Conservation (phyloP, 108 stramenopile genomes). For the Cyclotella kingstonii region DNA sequence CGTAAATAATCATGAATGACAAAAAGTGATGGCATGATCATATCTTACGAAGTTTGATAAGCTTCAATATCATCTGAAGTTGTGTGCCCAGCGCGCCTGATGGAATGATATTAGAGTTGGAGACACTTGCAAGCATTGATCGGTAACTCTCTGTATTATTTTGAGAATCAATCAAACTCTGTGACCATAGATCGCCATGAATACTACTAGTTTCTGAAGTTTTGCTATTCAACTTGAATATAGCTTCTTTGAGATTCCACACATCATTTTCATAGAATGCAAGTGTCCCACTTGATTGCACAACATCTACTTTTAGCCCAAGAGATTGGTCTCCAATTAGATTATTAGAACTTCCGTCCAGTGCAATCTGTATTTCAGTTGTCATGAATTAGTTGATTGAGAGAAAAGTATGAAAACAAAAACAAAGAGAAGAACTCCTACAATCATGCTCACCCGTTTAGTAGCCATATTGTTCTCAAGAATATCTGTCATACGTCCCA, state of each 20-base stretch:
- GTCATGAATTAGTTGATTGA: too few species aligned
- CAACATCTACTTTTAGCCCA: conserved; percentile 14
- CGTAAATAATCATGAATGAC: background rate
- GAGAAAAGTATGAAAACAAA: too few species aligned
- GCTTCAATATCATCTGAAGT: conserved; percentile 30
- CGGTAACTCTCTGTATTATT: conserved; percentile 5
- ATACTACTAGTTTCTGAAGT: conserved; percentile 11
- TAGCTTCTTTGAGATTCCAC: background rate
- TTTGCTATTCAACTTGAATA: conserved; percentile 8
- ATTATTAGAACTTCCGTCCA: conserved; percentile 6
- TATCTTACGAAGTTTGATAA: conserved; percentile 40
- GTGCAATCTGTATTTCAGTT: too few species aligned
- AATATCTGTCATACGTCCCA: conserved; percentile 43
- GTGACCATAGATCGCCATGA: conserved; percentile 25
- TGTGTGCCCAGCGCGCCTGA: background rate
- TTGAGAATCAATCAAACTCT: conserved; percentile 21
- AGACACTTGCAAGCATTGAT: background rate
- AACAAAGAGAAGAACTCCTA: too few species aligned
- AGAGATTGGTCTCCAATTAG: conserved; percentile 22
- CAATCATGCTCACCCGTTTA: too few species aligned
- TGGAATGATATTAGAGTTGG: background rate
- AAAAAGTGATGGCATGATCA: background rate
- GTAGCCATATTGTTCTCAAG: conserved; percentile 15
- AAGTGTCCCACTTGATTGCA: conserved; percentile 5
- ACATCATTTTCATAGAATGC: conserved; percentile 11